Conservation (phyloP, 148 eudicot species). For the Rhododendron vialii region DNA sequence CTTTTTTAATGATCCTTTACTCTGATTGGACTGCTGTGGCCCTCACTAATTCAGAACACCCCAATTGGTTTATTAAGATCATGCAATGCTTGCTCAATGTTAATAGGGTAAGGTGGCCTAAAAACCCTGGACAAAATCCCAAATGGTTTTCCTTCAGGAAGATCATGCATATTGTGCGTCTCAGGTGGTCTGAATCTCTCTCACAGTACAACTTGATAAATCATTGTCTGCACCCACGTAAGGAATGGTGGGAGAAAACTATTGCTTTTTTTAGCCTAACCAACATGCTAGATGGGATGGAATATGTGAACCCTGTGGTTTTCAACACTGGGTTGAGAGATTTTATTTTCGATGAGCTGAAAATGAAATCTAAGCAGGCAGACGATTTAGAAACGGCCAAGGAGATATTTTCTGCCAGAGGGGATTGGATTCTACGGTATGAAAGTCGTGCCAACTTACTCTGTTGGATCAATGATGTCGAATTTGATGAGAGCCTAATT, state of each 20-base stretch:
- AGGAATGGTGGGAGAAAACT: neutral
- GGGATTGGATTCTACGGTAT: neutral
- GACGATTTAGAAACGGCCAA: constrained; percentile 23
- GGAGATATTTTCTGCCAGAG: neutral
- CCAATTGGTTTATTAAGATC: too few relatives aligned
- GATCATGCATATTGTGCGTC: neutral
- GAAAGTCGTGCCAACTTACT: neutral
- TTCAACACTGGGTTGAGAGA: constrained; percentile 19
- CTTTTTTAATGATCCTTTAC: too few relatives aligned
- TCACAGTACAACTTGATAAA: constrained; percentile 23
- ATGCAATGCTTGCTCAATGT: too few relatives aligned
- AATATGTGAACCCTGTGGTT: constrained; percentile 13
- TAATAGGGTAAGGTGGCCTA: neutral
- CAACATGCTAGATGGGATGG: constrained; percentile 18
- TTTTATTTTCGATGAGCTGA: constrained; percentile 30
- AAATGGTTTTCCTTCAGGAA: neutral
- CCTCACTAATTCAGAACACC: too few relatives aligned
- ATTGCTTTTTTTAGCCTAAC: constrained; percentile 17
- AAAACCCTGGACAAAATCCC: neutral
- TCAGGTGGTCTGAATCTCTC: constrained; percentile 30
- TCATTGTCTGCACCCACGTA: constrained; percentile 20
- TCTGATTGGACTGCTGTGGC: too few relatives aligned
- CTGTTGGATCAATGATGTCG: neutral
- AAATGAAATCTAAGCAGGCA: constrained; percentile 20
- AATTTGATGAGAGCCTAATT: neutral